phyloP scores from a whole-genome alignment of 2,329 filamentous ascomycete genomes.

The Neophaeococcomyces aloes region DNA sequence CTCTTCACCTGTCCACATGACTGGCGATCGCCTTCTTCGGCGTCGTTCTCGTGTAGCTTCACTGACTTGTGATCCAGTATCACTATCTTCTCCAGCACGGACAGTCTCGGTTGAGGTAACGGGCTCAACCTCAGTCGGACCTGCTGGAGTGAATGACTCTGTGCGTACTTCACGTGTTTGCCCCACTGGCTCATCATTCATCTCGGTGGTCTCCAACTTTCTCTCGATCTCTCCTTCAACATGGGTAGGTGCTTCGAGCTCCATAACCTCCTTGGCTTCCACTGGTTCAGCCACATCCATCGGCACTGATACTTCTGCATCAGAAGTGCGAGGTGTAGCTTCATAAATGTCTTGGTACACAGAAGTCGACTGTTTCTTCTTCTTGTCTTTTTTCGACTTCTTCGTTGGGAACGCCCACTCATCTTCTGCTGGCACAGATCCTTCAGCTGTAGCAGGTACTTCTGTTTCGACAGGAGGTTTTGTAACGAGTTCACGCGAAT shows the following conservation, averaged over 20 bases:
- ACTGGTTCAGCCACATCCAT: neutral
- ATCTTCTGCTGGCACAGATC: neutral
- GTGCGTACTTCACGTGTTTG: neutral
- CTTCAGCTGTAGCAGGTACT: neutral
- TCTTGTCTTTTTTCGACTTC: conserved; percentile 23
- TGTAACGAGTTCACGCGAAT: too few species aligned
- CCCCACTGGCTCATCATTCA: neutral
- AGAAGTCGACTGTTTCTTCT: conserved; percentile 10
- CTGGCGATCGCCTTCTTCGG: conserved; percentile 17
- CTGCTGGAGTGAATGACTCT: neutral
- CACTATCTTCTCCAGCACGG: conserved; percentile 9
- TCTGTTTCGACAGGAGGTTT: neutral
- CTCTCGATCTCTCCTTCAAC: neutral
- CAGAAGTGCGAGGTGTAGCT: too few species aligned
- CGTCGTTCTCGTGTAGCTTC: conserved; percentile 20
- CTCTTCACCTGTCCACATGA: conserved; percentile 17
- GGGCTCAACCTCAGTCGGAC: conserved; percentile 3
- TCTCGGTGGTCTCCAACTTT: neutral
- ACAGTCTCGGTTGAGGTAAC: neutral
- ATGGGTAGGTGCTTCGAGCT: neutral
- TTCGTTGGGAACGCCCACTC: conserved; percentile 20
- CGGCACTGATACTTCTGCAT: too few species aligned
- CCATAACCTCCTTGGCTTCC: too few species aligned
- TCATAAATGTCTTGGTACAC: too few species aligned
- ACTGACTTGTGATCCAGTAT: conserved; percentile 18